phyloP scores from a whole-genome alignment of 306 rosid species.

The Trifolium subterraneum region DNA sequence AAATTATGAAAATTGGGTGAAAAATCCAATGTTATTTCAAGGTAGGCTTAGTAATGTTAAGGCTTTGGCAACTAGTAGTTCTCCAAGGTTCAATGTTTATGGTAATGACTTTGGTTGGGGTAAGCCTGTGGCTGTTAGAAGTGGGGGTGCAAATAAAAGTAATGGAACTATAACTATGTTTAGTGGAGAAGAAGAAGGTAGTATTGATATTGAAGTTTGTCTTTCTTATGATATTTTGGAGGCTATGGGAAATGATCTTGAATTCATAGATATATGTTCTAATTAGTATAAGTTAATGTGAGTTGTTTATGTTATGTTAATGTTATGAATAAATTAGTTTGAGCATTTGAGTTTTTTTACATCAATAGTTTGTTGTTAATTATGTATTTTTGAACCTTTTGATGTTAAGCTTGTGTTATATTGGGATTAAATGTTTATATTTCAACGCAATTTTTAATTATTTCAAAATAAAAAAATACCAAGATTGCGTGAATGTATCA shows the following conservation, averaged over 20 bases:
- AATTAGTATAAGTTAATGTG: background rate
- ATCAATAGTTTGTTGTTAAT: background rate
- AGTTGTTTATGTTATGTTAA: no score
- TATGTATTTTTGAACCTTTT: background rate
- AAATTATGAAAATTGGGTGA: background rate
- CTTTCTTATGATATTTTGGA: slow-evolving; percentile 5
- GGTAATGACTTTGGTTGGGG: slow-evolving; percentile 30
- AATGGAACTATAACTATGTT: background rate
- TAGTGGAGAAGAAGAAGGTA: background rate
- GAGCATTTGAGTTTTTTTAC: background rate
- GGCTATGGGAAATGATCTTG: slow-evolving; percentile 1
- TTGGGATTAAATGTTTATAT: no score
- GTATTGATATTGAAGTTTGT: slow-evolving; percentile 17
- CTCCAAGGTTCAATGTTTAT: slow-evolving; percentile 2
- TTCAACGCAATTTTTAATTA: no score
- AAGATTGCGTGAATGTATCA: no score
- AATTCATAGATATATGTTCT: background rate
- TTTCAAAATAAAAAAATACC: no score
- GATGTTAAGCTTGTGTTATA: background rate
- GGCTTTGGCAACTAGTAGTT: background rate
- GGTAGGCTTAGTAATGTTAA: background rate
- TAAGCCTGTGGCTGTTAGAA: background rate
- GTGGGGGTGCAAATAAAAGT: slow-evolving; percentile 3
- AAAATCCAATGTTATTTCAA: slow-evolving; percentile 1
- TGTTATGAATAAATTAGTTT: background rate